Conservation (phyloP, 805 yeast genomes). For the Metschnikowia lunata region DNA sequence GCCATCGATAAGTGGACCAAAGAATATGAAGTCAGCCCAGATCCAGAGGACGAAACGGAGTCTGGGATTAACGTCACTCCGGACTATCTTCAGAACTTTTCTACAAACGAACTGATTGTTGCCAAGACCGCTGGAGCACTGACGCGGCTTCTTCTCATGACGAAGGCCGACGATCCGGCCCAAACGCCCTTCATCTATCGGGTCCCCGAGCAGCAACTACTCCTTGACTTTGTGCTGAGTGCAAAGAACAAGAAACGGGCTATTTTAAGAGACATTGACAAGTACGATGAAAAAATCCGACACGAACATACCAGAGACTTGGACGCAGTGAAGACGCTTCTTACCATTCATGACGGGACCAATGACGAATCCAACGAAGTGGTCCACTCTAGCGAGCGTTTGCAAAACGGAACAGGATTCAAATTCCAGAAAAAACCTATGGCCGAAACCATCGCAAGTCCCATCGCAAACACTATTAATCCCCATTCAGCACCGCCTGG, state of each 20-base stretch:
- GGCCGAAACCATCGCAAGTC: not conserved
- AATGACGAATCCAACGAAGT: not conserved
- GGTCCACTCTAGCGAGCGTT: too few species aligned
- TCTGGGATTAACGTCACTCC: constrained; percentile 31
- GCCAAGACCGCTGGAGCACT: constrained; percentile 21
- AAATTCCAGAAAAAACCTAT: too few species aligned
- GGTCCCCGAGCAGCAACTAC: constrained; percentile 62
- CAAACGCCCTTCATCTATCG: constrained; percentile 50
- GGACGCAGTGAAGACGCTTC: constrained; percentile 8
- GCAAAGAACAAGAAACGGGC: constrained; percentile 20
- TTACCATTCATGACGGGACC: not conserved
- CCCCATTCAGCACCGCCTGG: too few species aligned
- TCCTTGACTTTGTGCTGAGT: constrained; percentile 57
- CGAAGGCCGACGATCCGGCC: constrained; percentile 18
- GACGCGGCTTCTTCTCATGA: constrained; percentile 13
- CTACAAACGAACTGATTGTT: constrained; percentile 31
- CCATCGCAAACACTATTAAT: too few species aligned
- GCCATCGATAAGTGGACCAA: constrained; percentile 5
- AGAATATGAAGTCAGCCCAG: constrained; percentile 33
- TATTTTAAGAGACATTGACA: constrained; percentile 20
- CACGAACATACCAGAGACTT: constrained; percentile 6
- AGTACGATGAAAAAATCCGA: constrained; percentile 20
- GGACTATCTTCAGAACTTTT: constrained; percentile 29
- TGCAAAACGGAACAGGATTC: too few species aligned
- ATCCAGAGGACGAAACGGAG: constrained; percentile 18